These are phyloP conservation scores for Solanum microdontum DNA, from an alignment of 257 asterid species.

Conservation along the genomic window DNA sequence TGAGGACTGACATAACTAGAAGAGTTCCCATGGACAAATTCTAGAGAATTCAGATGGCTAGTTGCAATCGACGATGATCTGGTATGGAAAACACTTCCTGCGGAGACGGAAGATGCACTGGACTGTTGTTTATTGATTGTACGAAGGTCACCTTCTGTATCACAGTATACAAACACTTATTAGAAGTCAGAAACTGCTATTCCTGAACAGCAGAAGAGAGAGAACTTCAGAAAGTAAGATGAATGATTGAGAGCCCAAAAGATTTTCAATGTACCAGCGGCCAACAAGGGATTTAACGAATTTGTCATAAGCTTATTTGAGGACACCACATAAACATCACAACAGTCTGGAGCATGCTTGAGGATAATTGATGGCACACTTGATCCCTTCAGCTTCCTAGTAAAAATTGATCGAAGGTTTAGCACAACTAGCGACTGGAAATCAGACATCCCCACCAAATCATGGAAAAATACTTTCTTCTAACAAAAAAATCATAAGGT, in stretches of 20 bases:
- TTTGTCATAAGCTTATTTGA: conserved; percentile 37
- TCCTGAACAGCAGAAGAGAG: background rate
- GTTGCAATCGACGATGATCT: conserved; percentile 5
- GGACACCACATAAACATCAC: conserved; percentile 50
- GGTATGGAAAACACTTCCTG: conserved; percentile 19
- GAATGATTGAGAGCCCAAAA: background rate
- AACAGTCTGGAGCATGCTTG: conserved; percentile 52
- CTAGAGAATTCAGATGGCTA: conserved; percentile 17
- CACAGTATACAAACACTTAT: conserved; percentile 11
- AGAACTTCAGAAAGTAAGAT: background rate
- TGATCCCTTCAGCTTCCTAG: conserved; percentile 45
- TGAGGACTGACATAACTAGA: conserved; percentile 5
- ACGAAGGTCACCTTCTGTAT: conserved; percentile 18
- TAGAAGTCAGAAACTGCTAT: background rate
- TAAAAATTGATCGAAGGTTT: background rate
- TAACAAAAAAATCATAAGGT: background rate
- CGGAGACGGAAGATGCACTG: conserved; percentile 24
- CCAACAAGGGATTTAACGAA: conserved; percentile 29
- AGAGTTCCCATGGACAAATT: conserved; percentile 12
- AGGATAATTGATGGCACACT: conserved; percentile 63
- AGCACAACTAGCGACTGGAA: background rate
- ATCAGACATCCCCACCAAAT: background rate
- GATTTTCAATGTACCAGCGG: conserved; percentile 30
- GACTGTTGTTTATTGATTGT: conserved; percentile 15
- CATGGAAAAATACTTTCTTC: background rate